Conservation (phyloP, 1,139 yeast species). For the Blastobotrys capitulatus region DNA sequence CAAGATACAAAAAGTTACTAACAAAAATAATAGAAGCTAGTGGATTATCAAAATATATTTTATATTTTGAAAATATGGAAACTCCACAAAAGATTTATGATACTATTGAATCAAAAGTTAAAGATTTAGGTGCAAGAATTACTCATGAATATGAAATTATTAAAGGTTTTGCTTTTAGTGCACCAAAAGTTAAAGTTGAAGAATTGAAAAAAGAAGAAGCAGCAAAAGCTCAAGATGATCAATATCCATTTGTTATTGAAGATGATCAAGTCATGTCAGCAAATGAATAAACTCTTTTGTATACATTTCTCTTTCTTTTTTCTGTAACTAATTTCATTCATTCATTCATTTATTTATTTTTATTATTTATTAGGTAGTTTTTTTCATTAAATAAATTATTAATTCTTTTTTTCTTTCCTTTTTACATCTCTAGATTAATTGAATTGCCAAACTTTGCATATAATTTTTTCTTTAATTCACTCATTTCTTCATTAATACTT, state of each 20-base stretch:
- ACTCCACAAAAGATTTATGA: conserved; percentile 34
- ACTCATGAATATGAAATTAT: conserved; percentile 39
- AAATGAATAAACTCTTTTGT: no score
- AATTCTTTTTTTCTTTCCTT: background rate
- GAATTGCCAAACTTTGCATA: conserved; percentile 89
- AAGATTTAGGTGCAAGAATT: conserved; percentile 35
- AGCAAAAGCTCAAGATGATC: conserved; percentile 20
- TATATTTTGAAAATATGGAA: conserved; percentile 32
- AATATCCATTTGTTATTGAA: conserved; percentile 39
- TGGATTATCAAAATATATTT: conserved; percentile 26
- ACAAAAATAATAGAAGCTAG: background rate
- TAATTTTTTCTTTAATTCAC: conserved; percentile 58
- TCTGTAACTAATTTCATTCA: no score
- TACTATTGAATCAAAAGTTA: conserved; percentile 30
- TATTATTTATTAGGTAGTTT: background rate
- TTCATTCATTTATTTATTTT: background rate
- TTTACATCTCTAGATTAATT: conserved; percentile 62
- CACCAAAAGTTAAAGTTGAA: conserved; percentile 27
- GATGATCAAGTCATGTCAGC: conserved; percentile 29
- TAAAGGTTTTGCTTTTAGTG: conserved; percentile 37
- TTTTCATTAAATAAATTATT: background rate
- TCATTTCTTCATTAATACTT: conserved; percentile 49
- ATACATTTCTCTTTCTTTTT: no score
- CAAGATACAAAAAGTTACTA: background rate
- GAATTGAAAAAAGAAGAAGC: conserved; percentile 23